Evolutionary conservation across 305 asterid genomes (phyloP).

Genomic region (Rubia balearica): DNA sequence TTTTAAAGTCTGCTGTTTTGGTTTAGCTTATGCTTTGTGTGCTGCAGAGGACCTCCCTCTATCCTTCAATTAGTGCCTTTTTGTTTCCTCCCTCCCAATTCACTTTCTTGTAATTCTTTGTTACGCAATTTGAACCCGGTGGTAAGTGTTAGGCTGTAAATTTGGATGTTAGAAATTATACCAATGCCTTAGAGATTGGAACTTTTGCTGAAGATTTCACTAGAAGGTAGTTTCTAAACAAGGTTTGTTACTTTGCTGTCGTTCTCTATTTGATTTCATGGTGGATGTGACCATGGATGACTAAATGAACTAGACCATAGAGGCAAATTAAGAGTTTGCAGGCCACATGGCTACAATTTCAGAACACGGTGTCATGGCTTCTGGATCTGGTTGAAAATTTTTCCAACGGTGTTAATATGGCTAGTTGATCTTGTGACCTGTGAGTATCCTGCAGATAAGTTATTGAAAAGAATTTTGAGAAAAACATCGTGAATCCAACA

Average conservation of each 20-base stretch:
- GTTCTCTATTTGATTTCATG: conserved; percentile 10
- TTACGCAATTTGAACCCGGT: conserved; percentile 68
- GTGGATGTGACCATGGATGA: neutral
- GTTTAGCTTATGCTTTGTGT: neutral
- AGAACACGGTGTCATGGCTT: neutral
- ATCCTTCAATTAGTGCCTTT: neutral
- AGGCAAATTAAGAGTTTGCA: neutral
- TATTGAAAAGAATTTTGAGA: neutral
- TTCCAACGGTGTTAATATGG: neutral
- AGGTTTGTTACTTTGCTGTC: conserved; percentile 19
- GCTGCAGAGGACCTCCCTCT: neutral
- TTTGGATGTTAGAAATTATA: conserved; percentile 63
- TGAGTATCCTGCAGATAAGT: neutral
- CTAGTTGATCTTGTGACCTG: neutral
- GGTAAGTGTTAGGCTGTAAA: conserved; percentile 86
- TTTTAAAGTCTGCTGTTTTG: neutral
- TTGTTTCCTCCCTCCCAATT: conserved; percentile 16
- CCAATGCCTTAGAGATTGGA: conserved; percentile 37
- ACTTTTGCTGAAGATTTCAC: conserved; percentile 38
- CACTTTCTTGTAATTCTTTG: conserved; percentile 29
- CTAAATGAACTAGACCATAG: neutral
- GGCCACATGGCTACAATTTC: neutral
- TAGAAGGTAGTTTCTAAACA: conserved; percentile 42
- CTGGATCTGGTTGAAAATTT: neutral
- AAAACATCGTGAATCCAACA: neutral